phyloP scores from a whole-genome alignment of 345 rosid genomes.

The Psidium friedrichsthalianum region DNA sequence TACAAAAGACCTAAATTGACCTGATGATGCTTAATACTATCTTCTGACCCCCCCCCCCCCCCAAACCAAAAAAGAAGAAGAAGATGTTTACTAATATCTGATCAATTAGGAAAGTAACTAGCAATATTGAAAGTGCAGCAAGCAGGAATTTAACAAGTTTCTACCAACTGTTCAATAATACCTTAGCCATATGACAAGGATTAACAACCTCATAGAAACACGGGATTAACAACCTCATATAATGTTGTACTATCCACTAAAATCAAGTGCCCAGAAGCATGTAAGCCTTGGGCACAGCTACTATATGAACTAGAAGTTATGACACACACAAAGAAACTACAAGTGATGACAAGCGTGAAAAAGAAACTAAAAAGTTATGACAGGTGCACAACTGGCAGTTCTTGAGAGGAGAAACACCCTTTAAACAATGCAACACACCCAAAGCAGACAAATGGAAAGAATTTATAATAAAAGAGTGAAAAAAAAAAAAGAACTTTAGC shows the following conservation, averaged over 20 bases:
- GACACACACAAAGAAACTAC: not conserved
- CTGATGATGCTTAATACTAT: not conserved
- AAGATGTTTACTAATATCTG: not conserved
- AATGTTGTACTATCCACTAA: not conserved
- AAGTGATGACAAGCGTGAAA: no score
- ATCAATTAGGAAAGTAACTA: not conserved
- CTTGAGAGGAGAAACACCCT: not conserved
- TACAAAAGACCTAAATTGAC: not conserved
- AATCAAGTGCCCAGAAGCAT: not conserved
- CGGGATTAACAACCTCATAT: not conserved
- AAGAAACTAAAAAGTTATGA: not conserved
- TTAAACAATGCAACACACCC: not conserved
- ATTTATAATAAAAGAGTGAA: not conserved
- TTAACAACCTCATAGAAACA: not conserved
- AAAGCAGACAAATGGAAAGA: not conserved
- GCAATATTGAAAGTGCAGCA: not conserved
- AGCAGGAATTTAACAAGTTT: not conserved
- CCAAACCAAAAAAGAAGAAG: no score
- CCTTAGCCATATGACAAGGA: not conserved
- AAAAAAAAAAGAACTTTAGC: not conserved
- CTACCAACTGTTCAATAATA: not conserved
- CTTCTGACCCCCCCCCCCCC: not conserved
- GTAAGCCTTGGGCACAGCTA: not conserved
- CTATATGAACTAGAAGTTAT: not conserved
- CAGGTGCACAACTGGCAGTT: not conserved